Evolutionary conservation across 1,139 yeast species (phyloP).

Genomic region (Eremothecium coryli): DNA sequence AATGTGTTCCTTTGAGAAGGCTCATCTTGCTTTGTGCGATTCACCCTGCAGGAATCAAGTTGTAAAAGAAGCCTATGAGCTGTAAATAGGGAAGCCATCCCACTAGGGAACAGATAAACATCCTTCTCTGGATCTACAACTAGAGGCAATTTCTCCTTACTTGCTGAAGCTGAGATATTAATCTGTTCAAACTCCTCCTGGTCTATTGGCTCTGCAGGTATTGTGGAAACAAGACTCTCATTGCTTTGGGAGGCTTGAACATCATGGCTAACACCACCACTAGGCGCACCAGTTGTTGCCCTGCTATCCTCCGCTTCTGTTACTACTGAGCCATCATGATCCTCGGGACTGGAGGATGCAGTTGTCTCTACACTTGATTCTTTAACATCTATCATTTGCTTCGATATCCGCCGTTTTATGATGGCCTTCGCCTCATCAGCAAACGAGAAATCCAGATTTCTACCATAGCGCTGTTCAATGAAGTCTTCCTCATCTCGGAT

Average conservation of each 20-base stretch:
- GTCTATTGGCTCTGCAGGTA: conserved; percentile 24
- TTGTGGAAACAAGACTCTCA: conserved; percentile 9
- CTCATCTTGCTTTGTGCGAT: conserved; percentile 18
- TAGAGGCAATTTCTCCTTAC: not conserved
- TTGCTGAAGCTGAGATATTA: conserved; percentile 3
- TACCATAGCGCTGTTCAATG: conserved; percentile 83
- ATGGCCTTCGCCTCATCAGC: conserved; percentile 69
- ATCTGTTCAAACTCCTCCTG: conserved; percentile 10
- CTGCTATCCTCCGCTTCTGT: conserved; percentile 20
- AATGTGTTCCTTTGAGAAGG: conserved; percentile 10
- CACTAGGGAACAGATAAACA: conserved; percentile 77
- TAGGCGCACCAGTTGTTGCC: conserved; percentile 1
- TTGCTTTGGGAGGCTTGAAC: conserved; percentile 8
- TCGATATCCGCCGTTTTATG: conserved; percentile 65
- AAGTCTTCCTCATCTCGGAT: conserved; percentile 54
- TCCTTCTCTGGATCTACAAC: conserved; percentile 35
- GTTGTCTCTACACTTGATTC: conserved; percentile 30
- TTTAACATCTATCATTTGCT: conserved; percentile 45
- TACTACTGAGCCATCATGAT: no score
- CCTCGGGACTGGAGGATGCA: conserved; percentile 13
- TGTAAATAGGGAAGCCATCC: conserved; percentile 85
- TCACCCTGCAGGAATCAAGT: conserved; percentile 26
- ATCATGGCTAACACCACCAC: conserved; percentile 7
- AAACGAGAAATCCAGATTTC: conserved; percentile 71
- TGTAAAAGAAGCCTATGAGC: conserved; percentile 64